Conservation (phyloP, 2,329 filamentous ascomycete genomes). For the Verticillium nubilum region DNA sequence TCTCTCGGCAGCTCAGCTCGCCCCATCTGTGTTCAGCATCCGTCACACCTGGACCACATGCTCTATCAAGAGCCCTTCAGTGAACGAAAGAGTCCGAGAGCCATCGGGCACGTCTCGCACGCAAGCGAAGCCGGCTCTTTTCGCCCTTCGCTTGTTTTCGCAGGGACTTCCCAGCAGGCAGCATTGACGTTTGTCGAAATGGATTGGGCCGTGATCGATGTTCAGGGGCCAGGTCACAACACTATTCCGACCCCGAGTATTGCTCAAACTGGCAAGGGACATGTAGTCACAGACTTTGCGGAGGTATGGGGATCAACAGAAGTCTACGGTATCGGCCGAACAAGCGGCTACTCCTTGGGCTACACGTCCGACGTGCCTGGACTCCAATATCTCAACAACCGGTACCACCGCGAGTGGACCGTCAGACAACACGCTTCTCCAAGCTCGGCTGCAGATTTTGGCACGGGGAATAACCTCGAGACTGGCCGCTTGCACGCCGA, state of each 20-base stretch:
- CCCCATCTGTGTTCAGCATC: not conserved
- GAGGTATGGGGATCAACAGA: conserved; percentile 12
- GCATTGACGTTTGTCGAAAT: not conserved
- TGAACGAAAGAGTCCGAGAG: not conserved
- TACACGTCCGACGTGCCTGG: conserved; percentile 13
- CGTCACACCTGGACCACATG: not conserved
- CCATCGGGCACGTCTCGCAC: not conserved
- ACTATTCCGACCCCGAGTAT: not conserved
- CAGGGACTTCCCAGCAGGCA: not conserved
- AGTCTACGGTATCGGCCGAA: conserved; percentile 11
- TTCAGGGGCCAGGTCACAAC: not conserved
- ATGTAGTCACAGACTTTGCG: conserved; percentile 1
- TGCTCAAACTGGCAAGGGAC: not conserved
- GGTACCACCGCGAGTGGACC: conserved; percentile 10
- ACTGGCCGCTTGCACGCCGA: not conserved
- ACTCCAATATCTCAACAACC: conserved; percentile 5
- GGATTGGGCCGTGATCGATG: not conserved
- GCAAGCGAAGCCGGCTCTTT: not conserved
- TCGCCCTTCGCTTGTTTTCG: not conserved
- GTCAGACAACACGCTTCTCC: conserved; percentile 6
- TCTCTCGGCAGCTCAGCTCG: not conserved
- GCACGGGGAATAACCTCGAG: not conserved
- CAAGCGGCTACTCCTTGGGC: conserved; percentile 13
- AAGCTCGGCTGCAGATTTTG: not conserved
- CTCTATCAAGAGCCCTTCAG: not conserved